Base-by-base conservation (phyloP, 345 rosid species). In the Passiflora organensis region DNA sequence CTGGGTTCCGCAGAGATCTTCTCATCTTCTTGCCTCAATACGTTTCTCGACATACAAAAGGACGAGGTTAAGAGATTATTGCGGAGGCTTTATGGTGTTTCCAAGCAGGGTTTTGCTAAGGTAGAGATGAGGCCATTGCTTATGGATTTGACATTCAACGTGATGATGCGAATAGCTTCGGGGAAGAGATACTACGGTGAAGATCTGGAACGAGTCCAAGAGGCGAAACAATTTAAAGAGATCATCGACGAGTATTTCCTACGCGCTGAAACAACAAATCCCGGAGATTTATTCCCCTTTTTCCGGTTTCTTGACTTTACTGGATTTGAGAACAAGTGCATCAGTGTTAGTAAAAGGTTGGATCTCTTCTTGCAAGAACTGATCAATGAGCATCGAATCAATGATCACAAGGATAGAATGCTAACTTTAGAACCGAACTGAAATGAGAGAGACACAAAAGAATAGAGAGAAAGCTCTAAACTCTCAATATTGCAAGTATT, bases 151-250 rank as follows among this genome's bases (percentile, higher is more conserved):
- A 41, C 24, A 20, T n/a, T 55, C 11, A 55, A 55, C 2, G 13
- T 41, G 12, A 55, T 55, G 47, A 55, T 55, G 59, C 21, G 48
- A 20, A 55, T 55, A 46, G 42, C 22, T 0, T 19, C 59, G 1
- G 48, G 59, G 14, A 55, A 41, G 43, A 52, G 19, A 20, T 55
- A 55, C 24, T 55, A 55, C 20, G 47, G 48, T 2, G 43, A 22
- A 19, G 42, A 22, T 10, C 34, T 55, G 13, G 34, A 28, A 28
- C 5, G 8, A 28, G 37, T 8, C 8, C 5, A 28, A 28, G 34
- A 28, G 34, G 34, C 34, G 34, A 28, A 28, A 28, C 5, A 28
- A 8, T 28, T 28, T 28, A 28, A 28, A 28, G 34, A 28, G 34
- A 28, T 28, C 8, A 8, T 28, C 34, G 8, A 3, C 34, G 34